Evolutionary conservation across 1,284 basidiomycete species (phyloP).

Genomic region (Pseudozyma tsukubaensis): DNA sequence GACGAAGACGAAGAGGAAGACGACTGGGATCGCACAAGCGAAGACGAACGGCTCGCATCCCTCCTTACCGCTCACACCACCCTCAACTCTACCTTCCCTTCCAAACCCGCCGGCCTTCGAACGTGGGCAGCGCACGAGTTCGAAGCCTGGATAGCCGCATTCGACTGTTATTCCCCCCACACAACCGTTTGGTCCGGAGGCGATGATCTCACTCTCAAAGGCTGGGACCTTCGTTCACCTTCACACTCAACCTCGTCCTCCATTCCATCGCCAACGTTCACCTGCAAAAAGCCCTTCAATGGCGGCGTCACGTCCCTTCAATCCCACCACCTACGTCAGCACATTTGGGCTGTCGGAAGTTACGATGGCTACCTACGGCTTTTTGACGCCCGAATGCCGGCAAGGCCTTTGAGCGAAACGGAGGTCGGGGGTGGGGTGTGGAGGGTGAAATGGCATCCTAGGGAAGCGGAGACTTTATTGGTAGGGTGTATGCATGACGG

Average conservation of each 20-base stretch:
- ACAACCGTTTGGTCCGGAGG: conserved; percentile 86
- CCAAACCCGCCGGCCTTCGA: conserved; percentile 43
- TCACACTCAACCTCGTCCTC: conserved; percentile 9
- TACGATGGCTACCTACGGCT: conserved; percentile 86
- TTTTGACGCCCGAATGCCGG: conserved; percentile 83
- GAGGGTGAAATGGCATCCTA: conserved; percentile 95
- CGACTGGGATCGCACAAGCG: conserved; percentile 36
- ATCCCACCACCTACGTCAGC: conserved; percentile 80
- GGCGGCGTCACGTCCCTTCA: conserved; percentile 94
- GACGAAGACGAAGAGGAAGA: conserved; percentile 17
- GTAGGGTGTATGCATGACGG: conserved; percentile 98
- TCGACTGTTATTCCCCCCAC: conserved; percentile 78
- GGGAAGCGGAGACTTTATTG: conserved; percentile 74
- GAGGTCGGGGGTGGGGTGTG: conserved; percentile 91
- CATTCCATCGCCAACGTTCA: conserved; percentile 73
- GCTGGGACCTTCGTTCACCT: conserved; percentile 79
- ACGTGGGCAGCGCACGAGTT: conserved; percentile 89
- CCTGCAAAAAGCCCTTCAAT: conserved; percentile 82
- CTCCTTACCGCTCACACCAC: conserved; percentile 11
- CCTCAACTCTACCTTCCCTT: conserved; percentile 24
- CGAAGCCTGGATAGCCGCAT: conserved; percentile 93
- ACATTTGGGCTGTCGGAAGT: conserved; percentile 90
- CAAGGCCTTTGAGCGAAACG: conserved; percentile 74
- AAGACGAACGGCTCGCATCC: conserved; percentile 27
- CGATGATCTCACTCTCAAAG: conserved; percentile 89